These are phyloP conservation scores for Neoarthrinium moseri DNA, from an alignment of 2,329 filamentous ascomycete genomes.

Conservation along the genomic window DNA sequence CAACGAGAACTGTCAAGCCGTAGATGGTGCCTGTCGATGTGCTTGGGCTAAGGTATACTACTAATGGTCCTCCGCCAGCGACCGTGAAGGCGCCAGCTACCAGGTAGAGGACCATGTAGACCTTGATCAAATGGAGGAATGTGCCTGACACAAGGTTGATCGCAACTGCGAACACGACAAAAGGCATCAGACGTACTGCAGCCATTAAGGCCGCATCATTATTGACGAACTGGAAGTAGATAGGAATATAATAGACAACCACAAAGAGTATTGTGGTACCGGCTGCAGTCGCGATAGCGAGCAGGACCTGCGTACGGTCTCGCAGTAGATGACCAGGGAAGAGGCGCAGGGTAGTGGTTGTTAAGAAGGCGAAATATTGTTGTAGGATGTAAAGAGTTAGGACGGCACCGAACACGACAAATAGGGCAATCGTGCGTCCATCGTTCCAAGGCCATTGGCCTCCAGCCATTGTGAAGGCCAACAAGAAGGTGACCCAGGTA, in stretches of 20 bases:
- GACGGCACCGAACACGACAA: slow-evolving; percentile 39
- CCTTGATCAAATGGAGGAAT: slow-evolving; percentile 18
- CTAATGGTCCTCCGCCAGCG: slow-evolving; percentile 29
- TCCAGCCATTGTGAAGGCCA: slow-evolving; percentile 46
- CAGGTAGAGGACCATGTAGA: slow-evolving; percentile 38
- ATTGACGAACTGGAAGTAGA: slow-evolving; percentile 49
- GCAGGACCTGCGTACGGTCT: slow-evolving; percentile 19
- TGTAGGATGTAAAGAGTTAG: slow-evolving; percentile 43
- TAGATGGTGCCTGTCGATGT: slow-evolving; percentile 25
- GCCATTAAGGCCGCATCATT: slow-evolving; percentile 37
- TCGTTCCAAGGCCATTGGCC: slow-evolving; percentile 44
- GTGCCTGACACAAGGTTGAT: slow-evolving; percentile 30
- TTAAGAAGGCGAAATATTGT: slow-evolving; percentile 40
- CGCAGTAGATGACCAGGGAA: slow-evolving; percentile 40
- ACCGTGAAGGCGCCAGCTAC: slow-evolving; percentile 31
- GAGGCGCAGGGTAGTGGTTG: slow-evolving; percentile 32
- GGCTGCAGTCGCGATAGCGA: slow-evolving; percentile 37
- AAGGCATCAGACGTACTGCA: slow-evolving; percentile 39
- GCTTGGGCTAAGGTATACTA: slow-evolving; percentile 16
- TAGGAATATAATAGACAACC: slow-evolving; percentile 47
- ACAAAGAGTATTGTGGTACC: slow-evolving; percentile 23
- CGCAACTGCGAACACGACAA: slow-evolving; percentile 34
- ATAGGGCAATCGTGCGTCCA: slow-evolving; percentile 42
- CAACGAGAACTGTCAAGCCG: slow-evolving; percentile 36
- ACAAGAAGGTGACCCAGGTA: slow-evolving; percentile 33